These are phyloP conservation scores for Cystobasidiopsis lactophilus DNA, from an alignment of 768 basidiomycete species.

Conservation along the genomic window DNA sequence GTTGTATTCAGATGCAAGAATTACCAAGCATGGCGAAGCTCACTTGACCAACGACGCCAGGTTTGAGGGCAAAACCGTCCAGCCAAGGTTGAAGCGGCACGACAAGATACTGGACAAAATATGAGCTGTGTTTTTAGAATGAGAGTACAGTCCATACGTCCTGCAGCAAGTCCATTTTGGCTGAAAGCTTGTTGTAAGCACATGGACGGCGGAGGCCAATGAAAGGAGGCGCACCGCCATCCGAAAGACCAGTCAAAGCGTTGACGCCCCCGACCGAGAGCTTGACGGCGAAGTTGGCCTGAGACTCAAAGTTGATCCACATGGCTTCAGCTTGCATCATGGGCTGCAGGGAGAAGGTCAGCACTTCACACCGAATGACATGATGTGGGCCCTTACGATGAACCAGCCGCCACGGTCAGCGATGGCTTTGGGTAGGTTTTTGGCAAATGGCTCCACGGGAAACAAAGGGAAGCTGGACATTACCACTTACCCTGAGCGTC, in stretches of 20 bases:
- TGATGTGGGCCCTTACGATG: too few species aligned
- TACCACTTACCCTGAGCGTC: too few species aligned
- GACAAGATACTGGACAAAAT: too few species aligned
- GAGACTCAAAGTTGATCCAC: not conserved
- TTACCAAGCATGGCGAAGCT: not conserved
- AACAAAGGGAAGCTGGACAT: not conserved
- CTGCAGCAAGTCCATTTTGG: not conserved
- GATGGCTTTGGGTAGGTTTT: constrained; percentile 1
- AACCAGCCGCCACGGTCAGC: not conserved
- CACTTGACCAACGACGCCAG: not conserved
- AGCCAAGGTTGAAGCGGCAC: not conserved
- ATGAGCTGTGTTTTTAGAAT: too few species aligned
- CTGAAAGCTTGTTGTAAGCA: not conserved
- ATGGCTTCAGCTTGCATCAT: not conserved
- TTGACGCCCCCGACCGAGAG: not conserved
- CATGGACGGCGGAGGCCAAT: not conserved
- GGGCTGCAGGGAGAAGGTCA: too few species aligned
- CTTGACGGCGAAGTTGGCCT: not conserved
- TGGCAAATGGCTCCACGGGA: not conserved
- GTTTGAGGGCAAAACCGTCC: not conserved
- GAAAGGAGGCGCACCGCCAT: not conserved
- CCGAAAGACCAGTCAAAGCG: not conserved
- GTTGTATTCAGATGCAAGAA: not conserved
- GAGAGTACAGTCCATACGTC: too few species aligned
- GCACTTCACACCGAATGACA: too few species aligned